Percentiles rank a stretch among this genome's conserved stretches.
Conservation (phyloP, 495 filamentous ascomycete species). For the Penicillium samsonianum region DNA sequence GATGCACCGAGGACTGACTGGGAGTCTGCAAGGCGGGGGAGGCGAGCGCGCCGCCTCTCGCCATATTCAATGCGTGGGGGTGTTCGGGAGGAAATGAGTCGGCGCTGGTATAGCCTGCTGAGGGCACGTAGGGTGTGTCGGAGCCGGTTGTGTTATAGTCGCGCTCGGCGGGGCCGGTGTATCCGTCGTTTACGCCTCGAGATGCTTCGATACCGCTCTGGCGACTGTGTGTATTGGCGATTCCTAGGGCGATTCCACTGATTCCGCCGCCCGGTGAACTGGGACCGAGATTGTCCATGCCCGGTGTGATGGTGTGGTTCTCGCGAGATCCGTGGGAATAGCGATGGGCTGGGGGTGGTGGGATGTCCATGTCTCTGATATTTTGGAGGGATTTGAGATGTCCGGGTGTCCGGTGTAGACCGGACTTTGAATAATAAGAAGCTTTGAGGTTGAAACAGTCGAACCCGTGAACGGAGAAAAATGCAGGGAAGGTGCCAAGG, state of each 20-base stretch:
- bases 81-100: slow-evolving; percentile 34
- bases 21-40: slow-evolving; percentile 42
- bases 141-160: slow-evolving; percentile 45
- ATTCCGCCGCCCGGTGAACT: slow-evolving; percentile 74
- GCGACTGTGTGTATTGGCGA: slow-evolving; percentile 70
- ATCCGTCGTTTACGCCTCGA: slow-evolving; percentile 43
- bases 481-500: slow-evolving; percentile 10
- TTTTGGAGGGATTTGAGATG: neutral
- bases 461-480: neutral
- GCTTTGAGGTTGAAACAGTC: neutral
- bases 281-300: slow-evolving; percentile 73
- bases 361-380: slow-evolving; percentile 11
- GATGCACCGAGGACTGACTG: slow-evolving; percentile 33
- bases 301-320: slow-evolving; percentile 66
- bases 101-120: slow-evolving; percentile 28
- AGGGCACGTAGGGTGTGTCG: slow-evolving; percentile 49
- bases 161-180: slow-evolving; percentile 47
- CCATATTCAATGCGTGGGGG: slow-evolving; percentile 44
- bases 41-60: slow-evolving; percentile 36
- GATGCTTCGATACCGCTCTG: slow-evolving; percentile 73
- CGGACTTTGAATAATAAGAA: slow-evolving; percentile 1
- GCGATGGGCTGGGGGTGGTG: slow-evolving; percentile 22
- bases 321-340: slow-evolving; percentile 22
- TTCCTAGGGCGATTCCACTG: slow-evolving; percentile 70
- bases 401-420: neutral